Evolutionary conservation across 1,284 basidiomycete species (phyloP).

Genomic region (Melampsora larici-populina): DNA sequence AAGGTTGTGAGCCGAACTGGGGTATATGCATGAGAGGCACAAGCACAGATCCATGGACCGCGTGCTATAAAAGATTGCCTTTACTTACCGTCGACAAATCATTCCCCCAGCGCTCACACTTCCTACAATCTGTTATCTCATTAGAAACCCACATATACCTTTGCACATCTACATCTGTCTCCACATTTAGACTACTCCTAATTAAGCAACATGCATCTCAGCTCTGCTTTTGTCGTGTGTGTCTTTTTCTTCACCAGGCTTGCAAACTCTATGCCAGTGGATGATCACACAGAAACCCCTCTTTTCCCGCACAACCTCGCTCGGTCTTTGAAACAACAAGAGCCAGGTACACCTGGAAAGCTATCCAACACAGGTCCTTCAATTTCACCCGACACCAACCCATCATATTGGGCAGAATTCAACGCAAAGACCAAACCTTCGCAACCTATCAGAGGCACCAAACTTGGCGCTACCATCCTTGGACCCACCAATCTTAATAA

Average conservation of each 20-base stretch:
- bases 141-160: no score
- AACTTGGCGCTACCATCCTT: conserved; percentile 27
- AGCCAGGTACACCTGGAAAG: neutral
- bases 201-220: neutral
- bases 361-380: neutral
- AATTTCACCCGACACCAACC: neutral
- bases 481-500: conserved; percentile 27
- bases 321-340: neutral
- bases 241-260: neutral
- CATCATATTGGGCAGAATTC: conserved; percentile 1
- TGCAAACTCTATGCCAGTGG: neutral
- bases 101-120: no score
- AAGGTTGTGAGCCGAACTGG: no score
- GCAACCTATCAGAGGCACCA: conserved; percentile 41
- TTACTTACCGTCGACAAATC: no score
- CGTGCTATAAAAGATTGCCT: no score
- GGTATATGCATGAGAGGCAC: no score
- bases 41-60: no score
- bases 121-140: no score
- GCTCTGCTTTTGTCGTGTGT: neutral
- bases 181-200: neutral
- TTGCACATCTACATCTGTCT: no score
- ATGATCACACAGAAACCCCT: neutral
- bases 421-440: neutral
- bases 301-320: neutral